Percentiles rank a stretch among this genome's conserved stretches.
phyloP scores from a whole-genome alignment of 192 early-diverging fungal genomes.

The Entomortierella parvispora region DNA sequence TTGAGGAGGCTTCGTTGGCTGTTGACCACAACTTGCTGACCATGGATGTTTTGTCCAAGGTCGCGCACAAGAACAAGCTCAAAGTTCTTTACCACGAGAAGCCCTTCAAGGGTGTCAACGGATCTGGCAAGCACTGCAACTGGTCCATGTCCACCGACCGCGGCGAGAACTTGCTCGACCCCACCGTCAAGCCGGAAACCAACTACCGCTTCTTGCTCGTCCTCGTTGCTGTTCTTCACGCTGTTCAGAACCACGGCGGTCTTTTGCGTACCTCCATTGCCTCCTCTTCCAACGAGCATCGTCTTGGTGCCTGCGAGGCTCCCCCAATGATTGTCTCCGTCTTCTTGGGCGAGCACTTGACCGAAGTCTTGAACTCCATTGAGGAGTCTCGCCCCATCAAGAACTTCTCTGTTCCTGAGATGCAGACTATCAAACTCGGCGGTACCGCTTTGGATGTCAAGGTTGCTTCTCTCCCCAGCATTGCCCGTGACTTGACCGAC shows the following conservation, averaged over 20 bases:
- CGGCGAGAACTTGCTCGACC: slow-evolving; percentile 95
- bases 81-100: slow-evolving; percentile 98
- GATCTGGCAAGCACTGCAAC: no score
- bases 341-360: no score
- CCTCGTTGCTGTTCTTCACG: slow-evolving; percentile 89
- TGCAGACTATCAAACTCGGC: slow-evolving; percentile 89
- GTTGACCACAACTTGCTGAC: slow-evolving; percentile 97
- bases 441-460: slow-evolving; percentile 94
- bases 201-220: slow-evolving; percentile 96
- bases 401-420: slow-evolving; percentile 85
- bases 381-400: slow-evolving; percentile 85
- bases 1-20: slow-evolving; percentile 91
- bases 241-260: slow-evolving; percentile 86
- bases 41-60: slow-evolving; percentile 94
- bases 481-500: slow-evolving; percentile 94
- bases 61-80: slow-evolving; percentile 94
- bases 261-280: slow-evolving; percentile 90
- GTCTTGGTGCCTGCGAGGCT: slow-evolving; percentile 35
- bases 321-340: no score
- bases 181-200: slow-evolving; percentile 90
- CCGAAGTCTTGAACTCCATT: slow-evolving; percentile 74
- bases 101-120: slow-evolving; percentile 95
- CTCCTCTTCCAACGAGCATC: slow-evolving; percentile 94
- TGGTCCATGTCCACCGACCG: slow-evolving; percentile 11
- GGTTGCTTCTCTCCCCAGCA: slow-evolving; percentile 87